Base-by-base conservation (phyloP, 2,329 filamentous ascomycete genomes). In the Fusarium poae region DNA sequence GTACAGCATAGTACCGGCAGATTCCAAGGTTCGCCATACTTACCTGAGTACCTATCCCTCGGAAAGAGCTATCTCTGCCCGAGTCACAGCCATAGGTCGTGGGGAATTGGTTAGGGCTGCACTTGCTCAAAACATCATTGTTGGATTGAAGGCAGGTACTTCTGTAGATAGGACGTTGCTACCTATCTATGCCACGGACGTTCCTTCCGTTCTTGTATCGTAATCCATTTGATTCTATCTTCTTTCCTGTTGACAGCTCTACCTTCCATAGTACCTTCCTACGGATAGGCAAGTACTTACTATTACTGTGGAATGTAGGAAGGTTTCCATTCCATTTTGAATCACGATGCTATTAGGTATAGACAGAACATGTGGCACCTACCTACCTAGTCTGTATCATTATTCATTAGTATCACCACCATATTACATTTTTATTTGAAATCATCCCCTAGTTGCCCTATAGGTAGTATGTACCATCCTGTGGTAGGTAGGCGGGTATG, bases 31-130 rank as follows among this genome's bases (percentile, higher is more conserved):
- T 66, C 37, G 65, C 50, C 30, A 64, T 39, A 39, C 37, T 13
- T 56, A 46, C 57, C 35, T 67, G 15, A 8, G 27, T 27, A 27
- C 8, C 27, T 35, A 4, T 6, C 35, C 9, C 45, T 34, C 43
- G 27, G 25, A 34, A 39, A 29, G 40, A 40, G 10, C 44, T 29
- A 27, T 62, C 18, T 50, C 60, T 65, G 37, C 20, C 37, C 53
- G 49, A 12, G 13, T 23, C 15, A 23, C 60, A 59, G 21, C 42
- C 20, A 43, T n/a, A n/a, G n/a, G n/a, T 46, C 45, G 58, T 51
- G 48, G 59, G 30, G 44, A 44, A 27, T 39, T 53, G 25, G 34
- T 65, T 68, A 54, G 53, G 53, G 64, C 55, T 60, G 48, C 35
- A 55, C 45, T 65, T 52, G 50, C 34, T 51, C n/a, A 15, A 21